phyloP scores from a whole-genome alignment of 108 stramenopile genomes.

The Hondaea fermentalgiana region DNA sequence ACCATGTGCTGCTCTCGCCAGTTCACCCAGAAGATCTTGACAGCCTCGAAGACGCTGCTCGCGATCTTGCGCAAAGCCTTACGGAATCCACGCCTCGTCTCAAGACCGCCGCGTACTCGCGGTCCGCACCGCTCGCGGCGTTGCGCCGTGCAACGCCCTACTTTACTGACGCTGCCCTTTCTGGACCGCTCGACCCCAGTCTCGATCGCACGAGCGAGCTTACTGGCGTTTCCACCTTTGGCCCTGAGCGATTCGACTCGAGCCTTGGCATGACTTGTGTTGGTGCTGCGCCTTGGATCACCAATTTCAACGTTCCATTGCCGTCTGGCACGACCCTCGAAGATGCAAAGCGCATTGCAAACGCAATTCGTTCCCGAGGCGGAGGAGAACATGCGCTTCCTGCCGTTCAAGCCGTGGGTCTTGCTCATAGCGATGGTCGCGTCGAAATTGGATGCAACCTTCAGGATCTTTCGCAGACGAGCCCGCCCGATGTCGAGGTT shows the following conservation, averaged over 20 bases:
- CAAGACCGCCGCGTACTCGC: neutral
- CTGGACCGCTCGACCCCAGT: neutral
- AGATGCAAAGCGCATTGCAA: neutral
- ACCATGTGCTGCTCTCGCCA: neutral
- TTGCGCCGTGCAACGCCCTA: neutral
- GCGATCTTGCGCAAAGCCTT: neutral
- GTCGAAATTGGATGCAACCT: neutral
- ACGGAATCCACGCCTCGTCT: neutral
- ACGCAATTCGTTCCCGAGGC: neutral
- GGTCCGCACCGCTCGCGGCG: neutral
- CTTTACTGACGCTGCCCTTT: neutral
- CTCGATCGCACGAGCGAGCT: neutral
- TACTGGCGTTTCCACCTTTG: neutral
- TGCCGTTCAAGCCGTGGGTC: neutral
- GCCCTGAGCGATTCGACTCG: neutral
- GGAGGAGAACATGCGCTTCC: neutral
- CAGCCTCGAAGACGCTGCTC: neutral
- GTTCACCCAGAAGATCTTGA: neutral
- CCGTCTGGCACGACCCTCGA: neutral
- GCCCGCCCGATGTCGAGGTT: neutral
- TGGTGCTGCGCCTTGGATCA: neutral
- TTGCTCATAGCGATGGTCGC: neutral
- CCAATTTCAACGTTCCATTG: neutral
- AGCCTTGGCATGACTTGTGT: neutral
- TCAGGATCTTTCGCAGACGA: neutral